Evolutionary conservation across 176 grass and related monocot species (phyloP).

Genomic region (Cymbopogon citratus): DNA sequence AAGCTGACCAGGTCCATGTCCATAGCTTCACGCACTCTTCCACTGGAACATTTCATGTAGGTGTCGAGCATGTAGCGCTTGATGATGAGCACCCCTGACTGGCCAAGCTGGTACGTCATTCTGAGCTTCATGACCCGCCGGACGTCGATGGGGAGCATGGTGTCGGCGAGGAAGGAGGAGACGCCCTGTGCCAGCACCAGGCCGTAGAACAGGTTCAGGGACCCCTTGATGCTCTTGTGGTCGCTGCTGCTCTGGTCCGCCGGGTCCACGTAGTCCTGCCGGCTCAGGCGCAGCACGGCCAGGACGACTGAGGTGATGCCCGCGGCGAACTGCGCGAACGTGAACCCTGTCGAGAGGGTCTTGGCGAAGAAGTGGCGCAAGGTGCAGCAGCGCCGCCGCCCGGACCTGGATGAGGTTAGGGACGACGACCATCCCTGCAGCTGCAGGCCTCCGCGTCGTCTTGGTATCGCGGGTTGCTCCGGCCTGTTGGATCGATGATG

Average conservation of each 20-base stretch:
- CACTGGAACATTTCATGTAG: not conserved
- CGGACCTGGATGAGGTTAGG: not conserved
- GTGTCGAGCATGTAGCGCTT: not conserved
- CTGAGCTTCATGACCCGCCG: no score
- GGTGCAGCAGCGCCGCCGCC: not conserved
- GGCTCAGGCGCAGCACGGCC: not conserved
- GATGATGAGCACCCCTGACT: not conserved
- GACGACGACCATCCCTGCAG: not conserved
- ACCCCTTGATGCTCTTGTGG: not conserved
- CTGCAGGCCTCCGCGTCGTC: no score
- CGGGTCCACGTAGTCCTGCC: not conserved
- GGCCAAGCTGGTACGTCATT: not conserved
- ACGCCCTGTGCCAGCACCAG: not conserved
- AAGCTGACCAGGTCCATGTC: not conserved
- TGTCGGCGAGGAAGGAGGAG: not conserved
- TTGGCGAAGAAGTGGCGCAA: not conserved
- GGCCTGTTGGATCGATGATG: not conserved
- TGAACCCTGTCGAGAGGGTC: not conserved
- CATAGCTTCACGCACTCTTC: not conserved
- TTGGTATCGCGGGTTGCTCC: not conserved
- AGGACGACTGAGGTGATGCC: not conserved
- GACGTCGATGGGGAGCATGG: not conserved
- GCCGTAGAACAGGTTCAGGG: not conserved
- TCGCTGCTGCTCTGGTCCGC: not conserved
- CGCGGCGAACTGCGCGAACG: not conserved